These are phyloP conservation scores for Epichloe sp. DNA, from an alignment of 2,329 filamentous ascomycete genomes.

Conservation along the genomic window DNA sequence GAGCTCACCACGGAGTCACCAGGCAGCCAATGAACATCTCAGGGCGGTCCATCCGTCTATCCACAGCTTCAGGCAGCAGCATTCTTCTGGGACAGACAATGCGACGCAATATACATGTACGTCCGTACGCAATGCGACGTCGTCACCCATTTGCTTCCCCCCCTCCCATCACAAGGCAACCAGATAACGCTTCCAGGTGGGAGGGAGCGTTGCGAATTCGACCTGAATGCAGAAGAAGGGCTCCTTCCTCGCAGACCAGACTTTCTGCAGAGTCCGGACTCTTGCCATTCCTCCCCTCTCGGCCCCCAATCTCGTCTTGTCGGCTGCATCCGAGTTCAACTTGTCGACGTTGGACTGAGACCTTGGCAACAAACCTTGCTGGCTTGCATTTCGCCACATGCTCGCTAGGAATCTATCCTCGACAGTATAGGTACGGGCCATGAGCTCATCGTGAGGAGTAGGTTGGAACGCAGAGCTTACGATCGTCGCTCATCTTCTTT, in stretches of 20 bases:
- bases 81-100: constrained; percentile 2
- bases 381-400: not conserved
- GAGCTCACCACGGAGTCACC: too few relatives aligned
- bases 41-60: too few relatives aligned
- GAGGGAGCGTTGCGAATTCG: not conserved
- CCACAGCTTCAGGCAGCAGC: constrained; percentile 8
- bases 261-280: not conserved
- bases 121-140: too few relatives aligned
- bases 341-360: not conserved
- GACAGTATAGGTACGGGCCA: not conserved
- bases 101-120: not conserved
- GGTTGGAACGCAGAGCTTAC: not conserved
- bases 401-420: not conserved
- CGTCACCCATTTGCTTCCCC: not conserved
- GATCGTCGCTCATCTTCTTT: not conserved
- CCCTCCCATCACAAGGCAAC: constrained; percentile 5
- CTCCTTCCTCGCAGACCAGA: not conserved
- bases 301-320: not conserved
- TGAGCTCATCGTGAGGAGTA: not conserved
- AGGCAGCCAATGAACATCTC: not conserved
- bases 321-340: not conserved
- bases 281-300: not conserved
- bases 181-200: constrained; percentile 1
- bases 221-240: too few relatives aligned
- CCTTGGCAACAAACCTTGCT: not conserved